phyloP scores from a whole-genome alignment of 2,329 filamentous ascomycete species.

The Reticulascus tulasneorum region DNA sequence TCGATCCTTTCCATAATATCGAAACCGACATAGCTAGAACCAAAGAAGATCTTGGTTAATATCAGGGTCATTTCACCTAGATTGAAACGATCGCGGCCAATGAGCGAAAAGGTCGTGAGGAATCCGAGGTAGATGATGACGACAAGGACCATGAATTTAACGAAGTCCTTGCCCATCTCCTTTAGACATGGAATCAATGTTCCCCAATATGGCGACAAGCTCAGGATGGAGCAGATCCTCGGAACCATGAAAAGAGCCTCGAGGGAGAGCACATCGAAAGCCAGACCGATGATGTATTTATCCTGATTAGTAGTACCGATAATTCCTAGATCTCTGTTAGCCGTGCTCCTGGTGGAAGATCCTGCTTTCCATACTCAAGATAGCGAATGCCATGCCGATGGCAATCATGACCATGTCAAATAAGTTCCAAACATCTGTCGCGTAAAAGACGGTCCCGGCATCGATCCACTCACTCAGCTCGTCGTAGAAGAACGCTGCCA shows the following conservation, averaged over 20 bases:
- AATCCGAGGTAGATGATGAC: conserved; percentile 83
- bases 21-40: conserved; percentile 71
- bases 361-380: conserved; percentile 55
- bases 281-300: conserved; percentile 63
- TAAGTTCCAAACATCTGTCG: conserved; percentile 76
- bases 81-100: conserved; percentile 67
- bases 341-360: conserved; percentile 1
- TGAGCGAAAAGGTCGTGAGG: conserved; percentile 76
- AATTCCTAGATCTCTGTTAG: conserved; percentile 43
- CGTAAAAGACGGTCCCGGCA: conserved; percentile 82
- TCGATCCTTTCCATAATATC: conserved; percentile 60
- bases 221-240: conserved; percentile 81
- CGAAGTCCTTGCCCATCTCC: conserved; percentile 90
- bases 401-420: conserved; percentile 72
- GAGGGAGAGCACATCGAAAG: conserved; percentile 85
- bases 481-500: conserved; percentile 83
- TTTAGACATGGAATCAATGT: conserved; percentile 86
- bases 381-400: conserved; percentile 67
- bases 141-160: conserved; percentile 79
- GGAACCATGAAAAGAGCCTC: conserved; percentile 90
- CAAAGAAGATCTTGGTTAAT: conserved; percentile 77
- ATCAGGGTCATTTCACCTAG: conserved; percentile 70
- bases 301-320: conserved; percentile 62
- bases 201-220: conserved; percentile 85
- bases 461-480: conserved; percentile 82